These are phyloP conservation scores for Monosporozyma aerobia DNA, from an alignment of 805 yeast species.

Conservation along the genomic window DNA sequence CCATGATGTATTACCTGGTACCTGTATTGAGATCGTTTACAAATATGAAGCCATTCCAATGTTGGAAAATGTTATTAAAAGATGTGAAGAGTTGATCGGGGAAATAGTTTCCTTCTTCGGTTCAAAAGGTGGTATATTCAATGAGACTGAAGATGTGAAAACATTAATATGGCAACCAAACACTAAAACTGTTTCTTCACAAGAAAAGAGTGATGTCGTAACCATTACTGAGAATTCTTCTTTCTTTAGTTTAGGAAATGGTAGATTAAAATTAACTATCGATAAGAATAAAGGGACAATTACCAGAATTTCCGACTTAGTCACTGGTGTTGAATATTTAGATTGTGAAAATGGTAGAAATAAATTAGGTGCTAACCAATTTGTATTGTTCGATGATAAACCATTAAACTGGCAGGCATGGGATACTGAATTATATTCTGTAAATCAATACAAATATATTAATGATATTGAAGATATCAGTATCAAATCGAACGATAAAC, in stretches of 20 bases:
- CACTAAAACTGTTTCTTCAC: background rate
- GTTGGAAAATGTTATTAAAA: slow-evolving; percentile 47
- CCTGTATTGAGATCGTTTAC: slow-evolving; percentile 90
- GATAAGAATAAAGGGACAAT: slow-evolving; percentile 49
- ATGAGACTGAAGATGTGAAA: slow-evolving; percentile 22
- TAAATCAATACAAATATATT: slow-evolving; percentile 56
- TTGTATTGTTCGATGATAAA: slow-evolving; percentile 75
- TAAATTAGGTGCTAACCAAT: slow-evolving; percentile 67
- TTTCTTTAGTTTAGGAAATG: slow-evolving; percentile 42
- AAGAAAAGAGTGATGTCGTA: background rate
- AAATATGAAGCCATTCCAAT: slow-evolving; percentile 79
- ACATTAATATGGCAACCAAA: slow-evolving; percentile 52
- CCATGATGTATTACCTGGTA: slow-evolving; percentile 97
- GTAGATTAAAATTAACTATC: slow-evolving; percentile 48
- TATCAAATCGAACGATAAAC: slow-evolving; percentile 37
- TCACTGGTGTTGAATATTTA: slow-evolving; percentile 54
- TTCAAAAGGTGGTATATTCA: slow-evolving; percentile 7
- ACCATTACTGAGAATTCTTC: background rate
- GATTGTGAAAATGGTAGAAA: slow-evolving; percentile 47
- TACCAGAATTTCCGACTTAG: slow-evolving; percentile 52
- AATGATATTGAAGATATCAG: slow-evolving; percentile 24
- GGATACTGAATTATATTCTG: slow-evolving; percentile 91
- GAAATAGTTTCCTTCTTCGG: slow-evolving; percentile 42
- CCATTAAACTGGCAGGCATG: slow-evolving; percentile 92
- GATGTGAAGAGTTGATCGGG: slow-evolving; percentile 43